Conservation (phyloP, 306 rosid genomes). For the Malus sieversii region DNA sequence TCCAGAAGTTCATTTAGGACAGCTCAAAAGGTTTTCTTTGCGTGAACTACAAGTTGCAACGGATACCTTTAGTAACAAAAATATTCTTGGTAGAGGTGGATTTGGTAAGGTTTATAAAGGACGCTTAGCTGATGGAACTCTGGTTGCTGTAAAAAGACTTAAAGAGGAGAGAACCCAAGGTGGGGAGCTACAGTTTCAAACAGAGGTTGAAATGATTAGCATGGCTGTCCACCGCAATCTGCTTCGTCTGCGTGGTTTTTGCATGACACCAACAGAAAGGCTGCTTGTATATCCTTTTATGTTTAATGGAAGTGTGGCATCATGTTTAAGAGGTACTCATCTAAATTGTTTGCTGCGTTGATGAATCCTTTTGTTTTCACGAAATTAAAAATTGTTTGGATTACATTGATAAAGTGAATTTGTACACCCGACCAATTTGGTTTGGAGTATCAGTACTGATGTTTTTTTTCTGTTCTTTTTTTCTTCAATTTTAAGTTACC, state of each 20-base stretch:
- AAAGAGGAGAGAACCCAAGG: conserved; percentile 87
- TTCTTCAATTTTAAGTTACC: not conserved
- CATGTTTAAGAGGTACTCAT: conserved; percentile 77
- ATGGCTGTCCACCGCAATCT: conserved; percentile 97
- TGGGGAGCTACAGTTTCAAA: conserved; percentile 90
- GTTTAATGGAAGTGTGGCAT: conserved; percentile 94
- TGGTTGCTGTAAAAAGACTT: conserved; percentile 92
- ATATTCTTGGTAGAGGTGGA: conserved; percentile 90
- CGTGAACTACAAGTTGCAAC: conserved; percentile 94
- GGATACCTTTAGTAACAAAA: conserved; percentile 66
- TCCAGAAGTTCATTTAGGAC: conserved; percentile 96
- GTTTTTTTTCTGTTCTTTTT: not conserved
- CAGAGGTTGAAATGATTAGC: conserved; percentile 94
- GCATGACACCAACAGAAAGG: conserved; percentile 98
- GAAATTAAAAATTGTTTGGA: not conserved
- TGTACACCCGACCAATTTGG: not conserved
- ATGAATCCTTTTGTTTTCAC: not conserved
- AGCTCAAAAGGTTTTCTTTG: conserved; percentile 80
- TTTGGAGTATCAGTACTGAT: not conserved
- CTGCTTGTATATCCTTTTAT: conserved; percentile 89
- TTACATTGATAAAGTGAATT: not conserved
- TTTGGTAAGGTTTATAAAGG: conserved; percentile 96
- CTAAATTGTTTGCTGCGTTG: not conserved
- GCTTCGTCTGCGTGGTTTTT: conserved; percentile 85
- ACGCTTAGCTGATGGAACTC: conserved; percentile 78